Evolutionary conservation across 1,139 yeast genomes (phyloP).

Genomic region (Eremothecium sinecaudum): DNA sequence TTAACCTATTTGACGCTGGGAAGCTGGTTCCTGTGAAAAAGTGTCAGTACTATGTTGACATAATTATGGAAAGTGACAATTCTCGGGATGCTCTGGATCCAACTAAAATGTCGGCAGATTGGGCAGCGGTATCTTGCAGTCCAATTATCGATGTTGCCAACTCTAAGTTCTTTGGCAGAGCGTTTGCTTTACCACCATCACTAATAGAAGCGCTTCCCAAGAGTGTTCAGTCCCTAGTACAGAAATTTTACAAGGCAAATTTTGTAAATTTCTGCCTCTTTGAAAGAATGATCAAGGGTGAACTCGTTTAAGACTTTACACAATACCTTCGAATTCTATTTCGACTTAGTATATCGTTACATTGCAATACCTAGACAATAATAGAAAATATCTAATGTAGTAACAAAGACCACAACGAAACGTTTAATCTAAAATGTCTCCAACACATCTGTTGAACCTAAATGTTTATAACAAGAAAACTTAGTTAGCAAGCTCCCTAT

Average conservation of each 20-base stretch:
- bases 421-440: too few species aligned
- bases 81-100: conserved; percentile 23
- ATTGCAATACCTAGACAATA: too few species aligned
- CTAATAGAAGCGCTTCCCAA: conserved; percentile 10
- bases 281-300: conserved; percentile 10
- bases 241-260: conserved; percentile 16
- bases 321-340: too few species aligned
- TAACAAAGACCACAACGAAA: background rate
- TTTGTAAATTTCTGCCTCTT: conserved; percentile 27
- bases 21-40: conserved; percentile 38
- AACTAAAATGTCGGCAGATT: conserved; percentile 20
- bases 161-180: conserved; percentile 35
- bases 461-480: background rate
- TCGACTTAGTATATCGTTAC: too few species aligned
- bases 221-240: conserved; percentile 11
- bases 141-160: conserved; percentile 32
- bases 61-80: conserved; percentile 22
- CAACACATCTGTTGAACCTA: too few species aligned
- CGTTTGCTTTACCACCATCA: conserved; percentile 31
- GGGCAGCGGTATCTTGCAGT: conserved; percentile 31
- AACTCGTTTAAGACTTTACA: background rate
- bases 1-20: conserved; percentile 49
- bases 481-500: conserved; percentile 18
- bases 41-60: conserved; percentile 57
- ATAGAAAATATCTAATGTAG: too few species aligned